These are phyloP conservation scores for Diversispora epigaea DNA, from an alignment of 192 early-diverging fungal species.

Conservation along the genomic window DNA sequence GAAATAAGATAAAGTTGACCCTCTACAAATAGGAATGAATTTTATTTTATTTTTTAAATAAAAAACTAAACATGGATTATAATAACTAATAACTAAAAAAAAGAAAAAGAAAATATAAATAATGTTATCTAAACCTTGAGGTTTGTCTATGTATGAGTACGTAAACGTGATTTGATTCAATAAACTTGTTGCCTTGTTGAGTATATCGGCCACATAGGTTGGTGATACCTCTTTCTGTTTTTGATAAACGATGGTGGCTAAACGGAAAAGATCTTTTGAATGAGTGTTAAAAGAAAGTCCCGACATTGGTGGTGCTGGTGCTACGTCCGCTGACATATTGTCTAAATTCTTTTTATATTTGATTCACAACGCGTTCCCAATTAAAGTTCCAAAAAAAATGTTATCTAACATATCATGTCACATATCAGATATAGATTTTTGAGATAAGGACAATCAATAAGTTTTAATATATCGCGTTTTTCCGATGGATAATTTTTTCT, in stretches of 20 bases:
- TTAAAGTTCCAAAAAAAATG: too few species aligned
- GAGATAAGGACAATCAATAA: too few species aligned
- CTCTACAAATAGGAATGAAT: neutral
- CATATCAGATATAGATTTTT: too few species aligned
- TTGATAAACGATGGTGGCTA: slow-evolving; percentile 17
- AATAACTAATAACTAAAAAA: neutral
- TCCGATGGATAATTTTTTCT: too few species aligned
- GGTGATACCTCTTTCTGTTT: neutral
- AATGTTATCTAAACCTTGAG: slow-evolving; percentile 29
- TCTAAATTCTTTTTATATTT: too few species aligned
- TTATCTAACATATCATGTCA: too few species aligned
- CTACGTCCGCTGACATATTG: too few species aligned
- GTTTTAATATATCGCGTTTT: too few species aligned
- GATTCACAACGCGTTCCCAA: slow-evolving; percentile 5
- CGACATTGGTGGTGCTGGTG: neutral
- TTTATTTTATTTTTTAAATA: too few species aligned
- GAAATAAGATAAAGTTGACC: slow-evolving; percentile 21
- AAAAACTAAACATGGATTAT: neutral
- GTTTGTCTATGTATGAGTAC: slow-evolving; percentile 42
- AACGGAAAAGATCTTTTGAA: slow-evolving; percentile 15
- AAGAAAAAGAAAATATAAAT: neutral
- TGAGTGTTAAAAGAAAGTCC: neutral
- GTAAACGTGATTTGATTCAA: slow-evolving; percentile 36
- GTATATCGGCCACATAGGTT: neutral
- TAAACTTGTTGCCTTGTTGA: slow-evolving; percentile 7